phyloP scores from a whole-genome alignment of 768 basidiomycete species.

The Boletus rubescentipes region DNA sequence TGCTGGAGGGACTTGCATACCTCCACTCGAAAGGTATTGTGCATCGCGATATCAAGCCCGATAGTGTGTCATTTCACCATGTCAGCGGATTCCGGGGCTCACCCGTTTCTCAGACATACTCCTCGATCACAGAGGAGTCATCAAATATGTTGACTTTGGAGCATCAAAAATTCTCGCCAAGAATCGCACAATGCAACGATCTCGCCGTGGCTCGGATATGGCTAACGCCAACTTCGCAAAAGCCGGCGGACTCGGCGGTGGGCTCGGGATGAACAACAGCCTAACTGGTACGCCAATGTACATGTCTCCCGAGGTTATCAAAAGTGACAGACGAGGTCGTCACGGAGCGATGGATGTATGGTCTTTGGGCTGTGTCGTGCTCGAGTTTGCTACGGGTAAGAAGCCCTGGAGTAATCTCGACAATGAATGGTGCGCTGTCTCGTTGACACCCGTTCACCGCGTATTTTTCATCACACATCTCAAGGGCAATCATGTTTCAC shows the following conservation, averaged over 20 bases:
- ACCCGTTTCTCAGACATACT: constrained; percentile 73
- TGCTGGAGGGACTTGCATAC: constrained; percentile 92
- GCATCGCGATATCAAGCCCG: constrained; percentile 97
- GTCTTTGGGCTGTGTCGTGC: constrained; percentile 96
- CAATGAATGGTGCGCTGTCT: constrained; percentile 84
- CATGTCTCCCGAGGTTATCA: constrained; percentile 98
- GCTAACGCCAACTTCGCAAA: constrained; percentile 28
- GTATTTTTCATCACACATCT: constrained; percentile 3
- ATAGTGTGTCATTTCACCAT: constrained; percentile 63
- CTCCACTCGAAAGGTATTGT: constrained; percentile 90
- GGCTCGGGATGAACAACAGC: constrained; percentile 70
- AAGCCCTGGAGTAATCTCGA: constrained; percentile 99
- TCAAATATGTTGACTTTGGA: constrained; percentile 97
- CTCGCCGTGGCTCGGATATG: constrained; percentile 57
- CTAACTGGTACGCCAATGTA: constrained; percentile 99
- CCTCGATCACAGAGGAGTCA: constrained; percentile 83
- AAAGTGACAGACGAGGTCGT: constrained; percentile 83
- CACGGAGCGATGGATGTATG: constrained; percentile 98
- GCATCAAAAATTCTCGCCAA: constrained; percentile 95
- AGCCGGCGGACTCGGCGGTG: constrained; percentile 35
- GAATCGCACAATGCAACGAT: constrained; percentile 76
- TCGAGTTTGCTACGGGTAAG: constrained; percentile 94
- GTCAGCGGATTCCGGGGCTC: constrained; percentile 2
- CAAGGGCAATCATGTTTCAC: constrained; percentile 99
- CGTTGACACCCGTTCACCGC: not conserved